phyloP scores from a whole-genome alignment of 495 filamentous ascomycete species.

The Podospora pseudoanserina region DNA sequence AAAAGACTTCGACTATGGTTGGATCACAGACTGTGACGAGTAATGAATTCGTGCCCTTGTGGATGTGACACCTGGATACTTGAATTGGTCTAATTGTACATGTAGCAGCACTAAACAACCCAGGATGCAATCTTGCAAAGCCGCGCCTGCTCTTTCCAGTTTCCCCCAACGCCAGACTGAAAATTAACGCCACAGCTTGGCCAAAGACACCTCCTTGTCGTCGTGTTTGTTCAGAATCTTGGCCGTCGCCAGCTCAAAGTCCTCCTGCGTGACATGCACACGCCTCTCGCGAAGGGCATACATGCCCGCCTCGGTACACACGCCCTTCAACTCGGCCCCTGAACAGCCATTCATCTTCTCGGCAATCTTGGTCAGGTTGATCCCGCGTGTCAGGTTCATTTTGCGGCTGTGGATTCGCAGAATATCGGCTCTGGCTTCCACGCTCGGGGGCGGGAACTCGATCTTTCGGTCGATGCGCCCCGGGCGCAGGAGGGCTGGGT shows the following conservation, averaged over 20 bases:
- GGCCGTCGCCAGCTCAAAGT: conserved; percentile 97
- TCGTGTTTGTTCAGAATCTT: conserved; percentile 99
- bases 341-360: conserved; percentile 99
- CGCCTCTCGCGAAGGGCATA: conserved; percentile 91
- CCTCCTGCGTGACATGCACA: conserved; percentile 98
- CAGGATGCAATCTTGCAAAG: background rate
- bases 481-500: conserved; percentile 88
- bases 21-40: too few relatives aligned
- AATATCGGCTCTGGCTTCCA: conserved; percentile 97
- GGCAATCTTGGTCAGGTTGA: conserved; percentile 96
- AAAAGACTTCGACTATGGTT: too few relatives aligned
- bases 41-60: too few relatives aligned
- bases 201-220: conserved; percentile 74
- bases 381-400: conserved; percentile 98
- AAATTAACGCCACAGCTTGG: conserved; percentile 37
- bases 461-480: conserved; percentile 99
- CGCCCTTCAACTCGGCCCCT: conserved; percentile 93
- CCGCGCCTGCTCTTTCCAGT: background rate
- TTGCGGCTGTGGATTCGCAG: conserved; percentile 91
- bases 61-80: background rate
- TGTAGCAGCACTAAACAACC: background rate
- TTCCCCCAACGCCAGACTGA: background rate
- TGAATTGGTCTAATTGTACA: background rate
- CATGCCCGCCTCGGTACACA: conserved; percentile 97
- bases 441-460: conserved; percentile 95